Evolutionary conservation across 495 filamentous ascomycete genomes (phyloP), one percentile per base, ranked within the genome.

Genomic region (Hapsidospora chrysogenum): DNA sequence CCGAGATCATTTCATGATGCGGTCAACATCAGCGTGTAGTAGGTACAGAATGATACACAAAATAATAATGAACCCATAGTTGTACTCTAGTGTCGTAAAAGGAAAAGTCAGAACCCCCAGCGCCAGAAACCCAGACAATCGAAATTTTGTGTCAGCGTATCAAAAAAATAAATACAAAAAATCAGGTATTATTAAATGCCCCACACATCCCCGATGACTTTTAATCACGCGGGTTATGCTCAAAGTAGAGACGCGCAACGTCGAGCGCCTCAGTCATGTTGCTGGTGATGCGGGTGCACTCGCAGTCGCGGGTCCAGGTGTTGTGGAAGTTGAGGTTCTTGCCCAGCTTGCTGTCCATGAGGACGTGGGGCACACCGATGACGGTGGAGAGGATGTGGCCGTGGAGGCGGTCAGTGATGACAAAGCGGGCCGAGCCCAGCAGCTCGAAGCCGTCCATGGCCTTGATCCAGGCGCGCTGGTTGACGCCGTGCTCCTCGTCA

Each of bases 291-390:
- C 41, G 20, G 4, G 43, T 43, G 25, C 41, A 43, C 9, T 31
- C 41, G 31, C 43, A 46, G 20, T 46, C 43, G 19, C 41, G 41
- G 4, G 43, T 46, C 40, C 40, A 46, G 4, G 43, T 46, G 29
- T 46, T 33, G 31, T 46, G 43, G 17, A 39, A 46, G 14, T 46
- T 39, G 14, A 46, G 9, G 15, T 43, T 43, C 36, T 46, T 46
- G 39, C 29, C 29, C 31, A 43, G 19, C 14, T 43, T 46, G 34
- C 40, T 43, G 28, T 46, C 43, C 40, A 46, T 43, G 14, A 46
- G 36, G 3, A 46, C 40, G 25, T 46, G 43, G 9, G 43, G 43
- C 9, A 40, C 40, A 2, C 43, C 43, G 17, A 46, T 43, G n/a
- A 46, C n/a, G 4, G 43, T 46, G 1, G 40, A 27, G 17, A 46